Conservation (phyloP, 1,139 yeast species). For the Citeromyces siamensis region DNA sequence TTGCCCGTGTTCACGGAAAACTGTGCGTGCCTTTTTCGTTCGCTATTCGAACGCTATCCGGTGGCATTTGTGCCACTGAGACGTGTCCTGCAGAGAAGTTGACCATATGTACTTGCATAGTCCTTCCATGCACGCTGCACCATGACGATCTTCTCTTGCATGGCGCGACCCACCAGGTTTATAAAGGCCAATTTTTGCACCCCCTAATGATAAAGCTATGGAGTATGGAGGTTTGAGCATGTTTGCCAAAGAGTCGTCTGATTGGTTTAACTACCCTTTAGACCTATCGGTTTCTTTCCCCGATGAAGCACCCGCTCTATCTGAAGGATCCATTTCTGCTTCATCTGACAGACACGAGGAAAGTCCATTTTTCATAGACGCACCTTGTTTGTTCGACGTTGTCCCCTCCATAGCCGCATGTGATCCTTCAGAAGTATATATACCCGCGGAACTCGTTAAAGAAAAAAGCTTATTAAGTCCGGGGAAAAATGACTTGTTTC, state of each 20-base stretch:
- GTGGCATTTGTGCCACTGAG: too few species aligned
- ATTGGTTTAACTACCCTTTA: not conserved
- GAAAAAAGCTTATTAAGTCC: not conserved
- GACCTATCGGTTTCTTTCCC: not conserved
- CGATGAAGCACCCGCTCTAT: not conserved
- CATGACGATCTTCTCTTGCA: slow-evolving; percentile 2
- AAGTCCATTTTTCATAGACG: not conserved
- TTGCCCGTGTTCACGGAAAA: too few species aligned
- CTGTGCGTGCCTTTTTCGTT: too few species aligned
- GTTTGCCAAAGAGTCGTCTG: not conserved
- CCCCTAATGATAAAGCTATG: not conserved
- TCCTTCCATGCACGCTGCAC: not conserved
- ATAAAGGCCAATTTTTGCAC: too few species aligned
- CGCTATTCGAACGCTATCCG: too few species aligned
- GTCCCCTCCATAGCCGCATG: slow-evolving; percentile 1
- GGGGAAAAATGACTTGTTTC: slow-evolving; percentile 7
- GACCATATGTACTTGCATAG: slow-evolving; percentile 16
- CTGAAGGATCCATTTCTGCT: not conserved
- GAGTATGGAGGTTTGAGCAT: not conserved
- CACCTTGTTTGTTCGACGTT: not conserved
- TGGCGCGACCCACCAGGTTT: not conserved
- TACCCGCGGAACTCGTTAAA: not conserved
- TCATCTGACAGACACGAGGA: not conserved
- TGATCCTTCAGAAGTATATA: not conserved
- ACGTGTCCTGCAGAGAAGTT: not conserved